These are phyloP conservation scores for Dictyostelium discoideum DNA, from an alignment of 78 protist genomes.

Conservation along the genomic window DNA sequence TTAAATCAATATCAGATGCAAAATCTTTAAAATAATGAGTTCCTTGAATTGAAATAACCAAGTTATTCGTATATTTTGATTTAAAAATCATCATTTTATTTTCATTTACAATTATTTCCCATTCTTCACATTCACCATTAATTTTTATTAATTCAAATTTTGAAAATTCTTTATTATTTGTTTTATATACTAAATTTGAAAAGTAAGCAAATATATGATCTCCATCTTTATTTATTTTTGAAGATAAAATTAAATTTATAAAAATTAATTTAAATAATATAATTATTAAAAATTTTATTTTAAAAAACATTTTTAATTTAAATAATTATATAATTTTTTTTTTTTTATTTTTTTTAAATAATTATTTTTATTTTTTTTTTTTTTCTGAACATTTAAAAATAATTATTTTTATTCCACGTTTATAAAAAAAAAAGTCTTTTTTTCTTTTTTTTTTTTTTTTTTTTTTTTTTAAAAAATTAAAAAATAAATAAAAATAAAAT, in stretches of 20 bases:
- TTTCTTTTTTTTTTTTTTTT: no score
- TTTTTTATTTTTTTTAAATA: no score
- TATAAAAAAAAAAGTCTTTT: no score
- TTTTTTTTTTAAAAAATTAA: no score
- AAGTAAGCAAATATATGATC: slow-evolving; percentile 20
- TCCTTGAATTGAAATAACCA: slow-evolving; percentile 6
- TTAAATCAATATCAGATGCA: neutral
- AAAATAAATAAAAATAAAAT: no score
- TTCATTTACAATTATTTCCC: neutral
- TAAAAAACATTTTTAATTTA: neutral
- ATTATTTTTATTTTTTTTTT: no score
- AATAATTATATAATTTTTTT: no score
- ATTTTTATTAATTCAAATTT: neutral
- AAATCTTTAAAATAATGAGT: neutral
- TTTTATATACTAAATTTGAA: slow-evolving; percentile 4
- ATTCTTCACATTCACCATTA: slow-evolving; percentile 9
- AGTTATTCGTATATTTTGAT: neutral
- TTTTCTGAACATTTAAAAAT: no score
- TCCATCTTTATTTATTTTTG: neutral
- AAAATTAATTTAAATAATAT: neutral
- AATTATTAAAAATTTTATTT: neutral
- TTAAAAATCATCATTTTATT: neutral
- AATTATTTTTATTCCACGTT: no score
- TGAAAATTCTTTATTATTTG: neutral
- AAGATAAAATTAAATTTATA: neutral